Percentiles rank a stretch among this genome's conserved stretches.
Evolutionary conservation across 148 eudicot genomes (phyloP).

Genomic region (Heliamphora exappendiculata): DNA sequence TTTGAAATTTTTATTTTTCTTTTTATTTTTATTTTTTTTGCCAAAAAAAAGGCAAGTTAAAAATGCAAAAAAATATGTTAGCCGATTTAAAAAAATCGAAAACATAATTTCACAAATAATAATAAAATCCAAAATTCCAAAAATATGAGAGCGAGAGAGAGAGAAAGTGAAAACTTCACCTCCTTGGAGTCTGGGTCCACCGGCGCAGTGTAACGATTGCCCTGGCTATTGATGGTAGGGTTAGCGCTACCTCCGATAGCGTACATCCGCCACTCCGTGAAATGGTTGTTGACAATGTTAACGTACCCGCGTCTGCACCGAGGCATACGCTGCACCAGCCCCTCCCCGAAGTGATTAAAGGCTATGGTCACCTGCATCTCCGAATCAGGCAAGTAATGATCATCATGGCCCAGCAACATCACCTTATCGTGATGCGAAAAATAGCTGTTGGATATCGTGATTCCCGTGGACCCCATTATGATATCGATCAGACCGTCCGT

Average conservation of each 20-base stretch:
- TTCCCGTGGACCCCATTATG: conserved; percentile 41
- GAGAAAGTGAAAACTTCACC: conserved; percentile 15
- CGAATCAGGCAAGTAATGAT: conserved; percentile 34
- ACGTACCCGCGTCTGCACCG: conserved; percentile 50
- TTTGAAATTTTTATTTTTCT: no score
- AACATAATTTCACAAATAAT: no score
- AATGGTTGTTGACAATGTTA: conserved; percentile 50
- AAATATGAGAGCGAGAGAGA: no score
- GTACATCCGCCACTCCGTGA: conserved; percentile 44
- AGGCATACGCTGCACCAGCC: conserved; percentile 56
- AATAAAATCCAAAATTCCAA: no score
- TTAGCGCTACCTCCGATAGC: conserved; percentile 56
- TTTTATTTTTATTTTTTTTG: no score
- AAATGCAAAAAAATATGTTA: no score
- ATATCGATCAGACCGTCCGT: conserved; percentile 49
- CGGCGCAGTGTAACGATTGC: conserved; percentile 51
- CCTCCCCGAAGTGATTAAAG: conserved; percentile 44
- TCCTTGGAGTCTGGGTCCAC: conserved; percentile 30
- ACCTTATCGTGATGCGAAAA: conserved; percentile 49
- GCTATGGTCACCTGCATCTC: conserved; percentile 66
- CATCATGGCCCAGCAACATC: conserved; percentile 46
- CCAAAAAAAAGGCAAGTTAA: no score
- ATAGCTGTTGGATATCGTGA: conserved; percentile 42
- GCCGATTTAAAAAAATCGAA: neutral
- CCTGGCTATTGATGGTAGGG: conserved; percentile 57